phyloP scores from a whole-genome alignment of 2,329 filamentous ascomycete species.

The Trichoderma koningii region DNA sequence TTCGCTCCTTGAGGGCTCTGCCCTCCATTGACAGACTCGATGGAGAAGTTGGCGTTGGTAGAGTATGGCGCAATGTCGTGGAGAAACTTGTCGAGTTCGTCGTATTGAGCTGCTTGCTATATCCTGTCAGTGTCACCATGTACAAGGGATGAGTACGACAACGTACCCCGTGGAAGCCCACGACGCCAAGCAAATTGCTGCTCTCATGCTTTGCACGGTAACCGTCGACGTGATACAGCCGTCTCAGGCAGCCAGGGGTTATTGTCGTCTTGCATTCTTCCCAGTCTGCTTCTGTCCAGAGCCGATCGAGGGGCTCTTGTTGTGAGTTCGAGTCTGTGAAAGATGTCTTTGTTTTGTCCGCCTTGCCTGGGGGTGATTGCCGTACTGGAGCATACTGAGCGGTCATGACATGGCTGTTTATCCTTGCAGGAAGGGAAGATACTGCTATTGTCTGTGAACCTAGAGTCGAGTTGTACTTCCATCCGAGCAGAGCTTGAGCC shows the following conservation, averaged over 20 bases:
- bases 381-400: background rate
- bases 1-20: conserved; percentile 48
- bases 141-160: no score
- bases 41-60: conserved; percentile 57
- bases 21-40: conserved; percentile 60
- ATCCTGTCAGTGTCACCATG: background rate
- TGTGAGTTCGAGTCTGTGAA: background rate
- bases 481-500: conserved; percentile 48
- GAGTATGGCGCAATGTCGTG: conserved; percentile 54
- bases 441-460: background rate
- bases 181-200: conserved; percentile 66
- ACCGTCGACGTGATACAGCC: conserved; percentile 47
- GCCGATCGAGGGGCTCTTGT: background rate
- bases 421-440: background rate
- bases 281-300: conserved; percentile 24
- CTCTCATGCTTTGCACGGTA: conserved; percentile 58
- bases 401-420: conserved; percentile 10
- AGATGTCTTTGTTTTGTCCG: background rate
- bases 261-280: conserved; percentile 42
- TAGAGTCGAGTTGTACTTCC: background rate
- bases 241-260: conserved; percentile 49
- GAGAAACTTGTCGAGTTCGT: conserved; percentile 60
- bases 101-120: conserved; percentile 53
- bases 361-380: background rate
- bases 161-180: conserved; percentile 46